These are phyloP conservation scores for Haematococcus lacustris DNA, from an alignment of 139 green algal genomes.

Conservation along the genomic window DNA sequence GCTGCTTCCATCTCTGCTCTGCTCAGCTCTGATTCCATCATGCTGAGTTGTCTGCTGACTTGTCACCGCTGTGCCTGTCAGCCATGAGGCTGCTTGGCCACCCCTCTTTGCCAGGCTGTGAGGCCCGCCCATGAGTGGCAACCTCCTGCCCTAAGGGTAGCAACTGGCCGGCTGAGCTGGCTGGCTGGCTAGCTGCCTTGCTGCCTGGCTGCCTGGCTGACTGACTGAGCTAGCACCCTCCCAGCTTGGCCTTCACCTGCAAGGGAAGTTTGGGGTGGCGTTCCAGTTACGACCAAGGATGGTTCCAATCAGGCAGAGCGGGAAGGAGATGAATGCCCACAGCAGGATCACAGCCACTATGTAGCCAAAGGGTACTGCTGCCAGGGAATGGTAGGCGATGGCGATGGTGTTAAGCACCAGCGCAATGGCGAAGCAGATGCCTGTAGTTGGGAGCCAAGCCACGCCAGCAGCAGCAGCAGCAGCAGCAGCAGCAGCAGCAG, in stretches of 20 bases:
- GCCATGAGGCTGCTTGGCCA: no score
- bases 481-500: background rate
- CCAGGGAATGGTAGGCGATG: slow-evolving; percentile 85
- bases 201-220: no score
- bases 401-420: slow-evolving; percentile 93
- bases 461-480: background rate
- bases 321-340: slow-evolving; percentile 92
- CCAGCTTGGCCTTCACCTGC: slow-evolving; percentile 13
- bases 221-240: no score
- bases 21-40: no score
- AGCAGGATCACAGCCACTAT: slow-evolving; percentile 79
- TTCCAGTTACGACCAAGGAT: slow-evolving; percentile 31
- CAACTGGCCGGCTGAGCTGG: no score
- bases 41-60: no score
- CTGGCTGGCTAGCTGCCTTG: no score
- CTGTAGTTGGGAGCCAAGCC: background rate
- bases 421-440: slow-evolving; percentile 71
- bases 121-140: no score
- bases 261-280: slow-evolving; percentile 56
- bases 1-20: no score
- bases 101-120: no score
- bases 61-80: no score
- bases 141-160: no score
- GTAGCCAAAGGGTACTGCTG: slow-evolving; percentile 85
- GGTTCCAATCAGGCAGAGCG: slow-evolving; percentile 78